A percentile compares a stretch with the other conserved stretches of the same genome.
Conservation (phyloP, 2,329 filamentous ascomycete genomes). For the Lachnellula suecica region DNA sequence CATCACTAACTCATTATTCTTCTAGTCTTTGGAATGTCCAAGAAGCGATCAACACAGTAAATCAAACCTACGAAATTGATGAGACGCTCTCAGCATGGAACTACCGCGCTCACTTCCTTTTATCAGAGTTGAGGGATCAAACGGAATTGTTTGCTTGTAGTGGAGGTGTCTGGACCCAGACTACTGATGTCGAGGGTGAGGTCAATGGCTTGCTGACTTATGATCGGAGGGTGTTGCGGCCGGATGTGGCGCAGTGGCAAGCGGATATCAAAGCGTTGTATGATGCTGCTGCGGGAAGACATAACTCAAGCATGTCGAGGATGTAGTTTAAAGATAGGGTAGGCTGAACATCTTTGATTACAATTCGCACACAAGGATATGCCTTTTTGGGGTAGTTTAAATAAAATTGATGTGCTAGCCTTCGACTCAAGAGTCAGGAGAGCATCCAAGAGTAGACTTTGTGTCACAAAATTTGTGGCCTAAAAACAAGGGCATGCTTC, state of each 20-base stretch:
- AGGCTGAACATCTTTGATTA: too few relatives aligned
- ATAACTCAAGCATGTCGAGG: not conserved
- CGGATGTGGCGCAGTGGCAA: constrained; percentile 46
- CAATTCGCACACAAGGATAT: too few relatives aligned
- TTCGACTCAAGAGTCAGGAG: too few relatives aligned
- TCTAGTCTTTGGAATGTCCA: constrained; percentile 63
- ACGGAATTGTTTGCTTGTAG: constrained; percentile 54
- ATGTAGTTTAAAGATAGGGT: too few relatives aligned
- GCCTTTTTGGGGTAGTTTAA: too few relatives aligned
- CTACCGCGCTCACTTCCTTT: constrained; percentile 56
- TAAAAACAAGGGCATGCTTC: too few relatives aligned
- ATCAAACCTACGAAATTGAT: constrained; percentile 68
- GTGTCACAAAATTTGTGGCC: too few relatives aligned
- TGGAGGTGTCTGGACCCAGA: constrained; percentile 71
- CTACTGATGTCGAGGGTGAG: constrained; percentile 72
- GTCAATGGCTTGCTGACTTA: constrained; percentile 72
- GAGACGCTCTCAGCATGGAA: constrained; percentile 57
- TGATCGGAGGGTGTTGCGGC: constrained; percentile 59
- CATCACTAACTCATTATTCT: not conserved
- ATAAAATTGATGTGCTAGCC: too few relatives aligned
- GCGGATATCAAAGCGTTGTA: constrained; percentile 59
- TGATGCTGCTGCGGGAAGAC: constrained; percentile 45
- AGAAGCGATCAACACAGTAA: constrained; percentile 56
- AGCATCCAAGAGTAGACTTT: too few relatives aligned
- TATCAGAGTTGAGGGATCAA: constrained; percentile 47